Conservation (phyloP, 2,329 filamentous ascomycete species). For the Trichoderma sp. region DNA sequence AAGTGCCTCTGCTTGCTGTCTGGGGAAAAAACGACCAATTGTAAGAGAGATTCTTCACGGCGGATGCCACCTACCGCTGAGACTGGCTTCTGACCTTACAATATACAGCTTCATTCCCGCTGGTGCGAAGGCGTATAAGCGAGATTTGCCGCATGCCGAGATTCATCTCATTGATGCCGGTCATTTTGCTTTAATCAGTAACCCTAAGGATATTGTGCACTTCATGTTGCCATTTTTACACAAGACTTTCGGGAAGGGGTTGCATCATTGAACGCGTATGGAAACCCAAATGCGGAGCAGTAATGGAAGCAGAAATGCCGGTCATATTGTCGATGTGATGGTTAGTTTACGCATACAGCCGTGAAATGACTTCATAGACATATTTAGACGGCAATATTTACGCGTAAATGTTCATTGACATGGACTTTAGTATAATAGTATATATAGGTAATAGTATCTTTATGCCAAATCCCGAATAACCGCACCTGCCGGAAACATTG, state of each 20-base stretch:
- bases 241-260: not conserved
- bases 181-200: conserved; percentile 46
- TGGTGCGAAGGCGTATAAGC: conserved; percentile 53
- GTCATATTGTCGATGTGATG: not conserved
- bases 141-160: conserved; percentile 47
- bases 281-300: not conserved
- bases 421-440: not conserved
- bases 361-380: not conserved
- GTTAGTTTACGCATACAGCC: not conserved
- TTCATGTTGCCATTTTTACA: not conserved
- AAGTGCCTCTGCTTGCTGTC: conserved; percentile 52
- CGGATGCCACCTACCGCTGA: not conserved
- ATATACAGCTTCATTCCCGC: conserved; percentile 42
- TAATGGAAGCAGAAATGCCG: not conserved
- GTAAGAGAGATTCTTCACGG: not conserved
- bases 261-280: not conserved
- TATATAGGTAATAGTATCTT: too few species aligned
- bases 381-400: not conserved
- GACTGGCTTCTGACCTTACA: not conserved
- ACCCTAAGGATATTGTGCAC: not conserved
- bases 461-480: not conserved
- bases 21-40: conserved; percentile 57
- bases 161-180: conserved; percentile 52
- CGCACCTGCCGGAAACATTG: not conserved
- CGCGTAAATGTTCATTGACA: not conserved